phyloP scores from a whole-genome alignment of 2,329 filamentous ascomycete species.

The Daldinia sp. region DNA sequence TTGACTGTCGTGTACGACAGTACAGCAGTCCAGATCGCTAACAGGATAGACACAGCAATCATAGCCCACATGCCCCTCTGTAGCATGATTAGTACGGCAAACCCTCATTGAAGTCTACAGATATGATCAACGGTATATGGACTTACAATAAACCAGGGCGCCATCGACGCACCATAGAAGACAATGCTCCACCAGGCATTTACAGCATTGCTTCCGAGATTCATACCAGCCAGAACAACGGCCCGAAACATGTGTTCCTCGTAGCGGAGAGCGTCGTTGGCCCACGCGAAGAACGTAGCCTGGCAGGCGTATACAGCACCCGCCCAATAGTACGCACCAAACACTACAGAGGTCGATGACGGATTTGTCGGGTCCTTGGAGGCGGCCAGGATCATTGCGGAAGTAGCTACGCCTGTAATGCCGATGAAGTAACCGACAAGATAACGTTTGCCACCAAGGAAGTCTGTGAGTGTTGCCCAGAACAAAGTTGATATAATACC shows the following conservation, averaged over 20 bases:
- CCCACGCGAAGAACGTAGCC: slow-evolving; percentile 79
- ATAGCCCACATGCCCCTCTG: slow-evolving; percentile 77
- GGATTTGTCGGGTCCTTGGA: slow-evolving; percentile 51
- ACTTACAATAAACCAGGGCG: slow-evolving; percentile 70
- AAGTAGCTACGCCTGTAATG: slow-evolving; percentile 68
- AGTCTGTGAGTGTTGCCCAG: slow-evolving; percentile 74
- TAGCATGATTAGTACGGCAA: neutral
- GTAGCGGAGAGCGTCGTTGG: slow-evolving; percentile 72
- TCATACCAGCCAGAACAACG: slow-evolving; percentile 77
- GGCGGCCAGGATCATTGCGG: slow-evolving; percentile 67
- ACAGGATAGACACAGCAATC: slow-evolving; percentile 68
- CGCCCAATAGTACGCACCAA: slow-evolving; percentile 75
- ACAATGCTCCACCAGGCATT: slow-evolving; percentile 79
- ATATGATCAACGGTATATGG: neutral
- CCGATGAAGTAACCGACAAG: slow-evolving; percentile 73
- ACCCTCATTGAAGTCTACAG: neutral
- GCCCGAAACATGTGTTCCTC: slow-evolving; percentile 70
- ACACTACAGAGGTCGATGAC: slow-evolving; percentile 60
- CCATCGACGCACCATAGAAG: slow-evolving; percentile 73
- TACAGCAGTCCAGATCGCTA: slow-evolving; percentile 66
- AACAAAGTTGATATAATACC: slow-evolving; percentile 70
- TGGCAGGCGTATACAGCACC: slow-evolving; percentile 76
- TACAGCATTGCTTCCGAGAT: slow-evolving; percentile 71
- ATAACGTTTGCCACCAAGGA: slow-evolving; percentile 68
- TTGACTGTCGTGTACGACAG: slow-evolving; percentile 57